Evolutionary conservation across 495 filamentous ascomycete genomes (phyloP), one percentile per base, ranked within the genome.

Genomic region (Pseudoneurospora amorphoporcata): DNA sequence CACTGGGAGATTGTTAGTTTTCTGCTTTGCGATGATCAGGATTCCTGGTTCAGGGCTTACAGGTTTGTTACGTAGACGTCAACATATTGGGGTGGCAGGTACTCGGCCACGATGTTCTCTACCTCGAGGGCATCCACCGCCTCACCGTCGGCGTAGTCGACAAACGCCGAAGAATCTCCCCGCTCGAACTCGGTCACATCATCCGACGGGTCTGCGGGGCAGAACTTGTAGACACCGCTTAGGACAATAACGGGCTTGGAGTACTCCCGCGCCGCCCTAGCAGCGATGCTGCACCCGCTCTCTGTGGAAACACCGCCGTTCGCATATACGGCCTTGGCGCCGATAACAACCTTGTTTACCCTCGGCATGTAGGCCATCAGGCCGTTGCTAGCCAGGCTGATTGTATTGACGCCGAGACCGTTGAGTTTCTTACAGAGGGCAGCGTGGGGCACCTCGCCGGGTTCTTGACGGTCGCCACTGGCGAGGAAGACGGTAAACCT

Each of bases 61-160:
- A 98, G 82, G 81, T 98, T 97, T 10, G 94, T 97, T 74, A 98
- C 91, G 78, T 97, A 97, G 42, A 95, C 87, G 76, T 95, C 92
- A 39, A 97, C 87, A 71, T 94, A 81, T 72, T 95, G 91, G 8
- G 92, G 88, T 3, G 91, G 90, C 12, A 98, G 88, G 76, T 94
- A 95, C 77, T 97, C 94, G 69, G 89, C 91, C 29, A 94, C 76
- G 10, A 92, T 92, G 80, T 94, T 95, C 73, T 90, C 88, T 1
- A 97, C 87, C 73, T 93, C 90, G 53, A 95, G 87, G 76, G 89
- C 87, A 8, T 92, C 89, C 68, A 95, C 89, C 71, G 94, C 83
- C 35, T 88, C 84, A 7, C 92, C 92, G 69, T 97, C 90, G 58
- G 91, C 87, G 76, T 90, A 97, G 41, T 83, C 83, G 45, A 95